Conservation (phyloP, 768 basidiomycete species). For the Boletellus ananiceps region DNA sequence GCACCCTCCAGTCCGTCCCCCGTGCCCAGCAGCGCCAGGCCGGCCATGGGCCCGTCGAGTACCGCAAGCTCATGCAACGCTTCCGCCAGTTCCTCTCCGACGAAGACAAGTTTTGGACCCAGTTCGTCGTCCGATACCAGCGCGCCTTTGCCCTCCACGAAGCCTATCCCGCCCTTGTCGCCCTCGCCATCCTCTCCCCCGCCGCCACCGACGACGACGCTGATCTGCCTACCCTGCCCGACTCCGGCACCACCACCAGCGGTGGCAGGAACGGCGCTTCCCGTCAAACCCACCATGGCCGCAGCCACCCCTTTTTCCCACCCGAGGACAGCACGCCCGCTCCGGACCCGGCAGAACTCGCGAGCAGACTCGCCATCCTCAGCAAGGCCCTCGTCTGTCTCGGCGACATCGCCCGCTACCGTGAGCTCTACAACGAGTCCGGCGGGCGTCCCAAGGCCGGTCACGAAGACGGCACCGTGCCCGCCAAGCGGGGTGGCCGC, state of each 20-base stretch:
- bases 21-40: conserved; percentile 36
- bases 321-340: conserved; percentile 46
- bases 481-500: conserved; percentile 38
- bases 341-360: conserved; percentile 36
- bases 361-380: conserved; percentile 65
- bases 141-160: conserved; percentile 68
- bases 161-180: conserved; percentile 50
- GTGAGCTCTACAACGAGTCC: conserved; percentile 81
- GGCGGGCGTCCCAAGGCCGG: conserved; percentile 62
- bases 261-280: conserved; percentile 17
- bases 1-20: conserved; percentile 40
- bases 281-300: conserved; percentile 32
- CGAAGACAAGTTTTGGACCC: conserved; percentile 90
- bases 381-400: conserved; percentile 88
- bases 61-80: conserved; percentile 79
- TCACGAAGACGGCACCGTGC: conserved; percentile 51
- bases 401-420: conserved; percentile 92
- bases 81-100: conserved; percentile 87
- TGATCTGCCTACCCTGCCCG: conserved; percentile 20
- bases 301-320: conserved; percentile 64
- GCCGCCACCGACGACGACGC: conserved; percentile 31
- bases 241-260: conserved; percentile 4
- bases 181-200: conserved; percentile 50
- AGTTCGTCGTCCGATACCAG: conserved; percentile 70
- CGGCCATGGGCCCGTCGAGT: conserved; percentile 65